These are phyloP conservation scores for Kickxella alabastrina DNA, from an alignment of 192 early-diverging fungal species.

Conservation along the genomic window DNA sequence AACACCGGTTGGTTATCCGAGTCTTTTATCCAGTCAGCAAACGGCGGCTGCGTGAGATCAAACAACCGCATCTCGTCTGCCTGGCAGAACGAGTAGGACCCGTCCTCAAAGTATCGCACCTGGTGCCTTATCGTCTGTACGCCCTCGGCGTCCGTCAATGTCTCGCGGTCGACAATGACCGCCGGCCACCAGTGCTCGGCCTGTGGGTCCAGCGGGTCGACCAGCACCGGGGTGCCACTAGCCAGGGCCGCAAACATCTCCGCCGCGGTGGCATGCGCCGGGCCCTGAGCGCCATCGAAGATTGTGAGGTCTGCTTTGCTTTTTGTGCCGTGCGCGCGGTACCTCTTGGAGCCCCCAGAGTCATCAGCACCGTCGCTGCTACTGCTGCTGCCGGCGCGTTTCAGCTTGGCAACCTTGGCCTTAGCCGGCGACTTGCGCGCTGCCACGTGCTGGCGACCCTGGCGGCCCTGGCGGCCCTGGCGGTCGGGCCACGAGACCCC, in stretches of 20 bases:
- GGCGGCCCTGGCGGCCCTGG: too few relatives aligned
- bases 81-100: conserved; percentile 29
- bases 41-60: conserved; percentile 3
- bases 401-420: not conserved
- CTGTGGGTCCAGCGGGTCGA: conserved; percentile 31
- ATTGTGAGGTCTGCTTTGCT: conserved; percentile 17
- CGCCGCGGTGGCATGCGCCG: not conserved
- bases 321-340: conserved; percentile 2
- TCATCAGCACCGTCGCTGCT: not conserved
- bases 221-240: conserved; percentile 39
- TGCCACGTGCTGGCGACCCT: conserved; percentile 4
- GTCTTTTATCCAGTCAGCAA: conserved; percentile 6
- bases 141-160: not conserved
- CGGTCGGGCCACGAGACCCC: conserved; percentile 40
- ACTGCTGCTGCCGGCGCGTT: conserved; percentile 5
- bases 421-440: not conserved
- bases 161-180: conserved; percentile 20
- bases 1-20: not conserved
- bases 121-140: conserved; percentile 7
- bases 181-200: conserved; percentile 42
- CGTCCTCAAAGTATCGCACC: conserved; percentile 49
- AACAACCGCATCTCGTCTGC: conserved; percentile 30
- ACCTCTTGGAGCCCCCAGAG: not conserved
- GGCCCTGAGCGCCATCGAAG: conserved; percentile 31
- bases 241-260: conserved; percentile 29